Base-by-base conservation (phyloP, 2,329 filamentous ascomycete species). In the Blastomyces gilchristii region DNA sequence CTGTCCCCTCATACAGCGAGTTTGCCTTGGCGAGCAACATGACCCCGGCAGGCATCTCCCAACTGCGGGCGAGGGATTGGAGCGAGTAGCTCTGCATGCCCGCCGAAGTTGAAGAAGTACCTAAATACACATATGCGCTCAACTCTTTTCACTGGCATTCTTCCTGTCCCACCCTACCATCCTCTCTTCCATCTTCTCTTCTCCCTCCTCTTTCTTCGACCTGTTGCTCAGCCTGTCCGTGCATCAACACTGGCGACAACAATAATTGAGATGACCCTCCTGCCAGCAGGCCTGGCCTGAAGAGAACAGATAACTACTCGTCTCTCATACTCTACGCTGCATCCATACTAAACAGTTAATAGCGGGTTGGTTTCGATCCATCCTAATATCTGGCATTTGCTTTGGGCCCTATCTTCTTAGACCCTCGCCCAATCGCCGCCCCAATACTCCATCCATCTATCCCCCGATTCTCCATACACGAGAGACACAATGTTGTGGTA, bases 251-350 rank as follows among this genome's bases (percentile, higher is more conserved):
- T 54, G 25, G 45, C 58, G 39, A 11, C 49, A n/a, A n/a, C n/a
- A 50, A 37, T 22, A 62, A 41, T 39, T 62, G 60, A 39, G 22
- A 54, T 62, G 52, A 61, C 39, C 50, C 41, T 60, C 53, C 58
- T 41, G 59, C 64, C 64, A 65, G 64, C 62, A 62, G 64, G 64
- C 52, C 64, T 65, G 64, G 64, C 49, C 22, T 65, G 45, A 63
- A 61, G 53, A 61, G 49, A 60, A 45, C 22, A 60, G 41, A 31
- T 4, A 22, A 22, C n/a, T 22, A 18, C 9, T 34, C 43, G 4
- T 49, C 39, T n/a, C 7, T 34, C 18, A 37, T 49, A 34, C 16
- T 49, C 31, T 37, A 16, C 41, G n/a, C 22, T 8, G 16, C 41
- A 49, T 34, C 31, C 6, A 58, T 34, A 25, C 41, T 22, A 41